phyloP scores from a whole-genome alignment of 345 rosid genomes.

The Jatropha curcas region DNA sequence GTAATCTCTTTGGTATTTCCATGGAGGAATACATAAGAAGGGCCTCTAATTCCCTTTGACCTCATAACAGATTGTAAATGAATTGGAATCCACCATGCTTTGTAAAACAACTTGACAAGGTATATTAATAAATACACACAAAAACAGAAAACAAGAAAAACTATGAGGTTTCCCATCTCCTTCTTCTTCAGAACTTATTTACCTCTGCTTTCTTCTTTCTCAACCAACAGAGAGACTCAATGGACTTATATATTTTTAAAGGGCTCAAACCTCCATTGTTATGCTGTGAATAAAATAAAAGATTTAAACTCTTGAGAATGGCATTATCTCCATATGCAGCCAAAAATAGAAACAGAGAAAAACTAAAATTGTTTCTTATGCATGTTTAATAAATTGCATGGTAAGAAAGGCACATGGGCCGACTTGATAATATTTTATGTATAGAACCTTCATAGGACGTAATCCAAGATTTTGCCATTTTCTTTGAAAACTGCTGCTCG shows the following conservation, averaged over 20 bases:
- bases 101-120: constrained; percentile 17
- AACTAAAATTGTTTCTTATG: too few species aligned
- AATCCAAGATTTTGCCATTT: too few species aligned
- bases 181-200: too few species aligned
- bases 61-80: constrained; percentile 18
- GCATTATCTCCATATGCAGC: not conserved
- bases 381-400: not conserved
- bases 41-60: constrained; percentile 33
- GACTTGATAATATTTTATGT: too few species aligned
- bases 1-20: constrained; percentile 37
- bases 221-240: not conserved
- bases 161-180: not conserved
- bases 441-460: too few species aligned
- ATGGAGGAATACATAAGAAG: constrained; percentile 36
- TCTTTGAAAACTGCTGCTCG: not conserved
- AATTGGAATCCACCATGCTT: constrained; percentile 28
- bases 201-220: not conserved
- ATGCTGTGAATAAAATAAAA: not conserved
- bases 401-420: not conserved
- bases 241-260: too few species aligned
- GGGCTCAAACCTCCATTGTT: not conserved
- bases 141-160: not conserved
- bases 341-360: not conserved
- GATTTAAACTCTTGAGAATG: not conserved
- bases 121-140: not conserved